These are phyloP conservation scores for Annona cherimola DNA, from an alignment of 164 flowering plant genomes.

Conservation along the genomic window DNA sequence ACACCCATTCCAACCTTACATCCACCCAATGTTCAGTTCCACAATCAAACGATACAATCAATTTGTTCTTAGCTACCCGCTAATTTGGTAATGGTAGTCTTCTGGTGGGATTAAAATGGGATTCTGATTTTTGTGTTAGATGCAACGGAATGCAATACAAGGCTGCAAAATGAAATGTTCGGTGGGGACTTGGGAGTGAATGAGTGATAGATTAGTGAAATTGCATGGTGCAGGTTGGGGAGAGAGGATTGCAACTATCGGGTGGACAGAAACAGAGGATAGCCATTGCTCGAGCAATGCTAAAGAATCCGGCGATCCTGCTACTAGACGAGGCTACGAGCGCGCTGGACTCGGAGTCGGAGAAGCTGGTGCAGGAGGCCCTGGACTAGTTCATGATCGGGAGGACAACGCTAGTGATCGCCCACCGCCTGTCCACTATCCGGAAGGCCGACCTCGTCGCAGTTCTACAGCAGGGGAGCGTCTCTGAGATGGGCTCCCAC, in stretches of 20 bases:
- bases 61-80: too few relatives aligned
- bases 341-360: conserved; percentile 93
- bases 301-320: conserved; percentile 92
- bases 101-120: too few relatives aligned
- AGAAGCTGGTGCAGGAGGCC: conserved; percentile 93
- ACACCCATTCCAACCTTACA: too few relatives aligned
- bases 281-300: conserved; percentile 97
- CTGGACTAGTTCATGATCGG: conserved; percentile 97
- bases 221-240: conserved; percentile 74
- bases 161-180: too few relatives aligned
- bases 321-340: conserved; percentile 98
- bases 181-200: too few relatives aligned
- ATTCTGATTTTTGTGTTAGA: too few relatives aligned
- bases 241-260: conserved; percentile 92
- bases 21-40: too few relatives aligned
- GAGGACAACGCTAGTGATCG: conserved; percentile 91
- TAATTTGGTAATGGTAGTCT: too few relatives aligned
- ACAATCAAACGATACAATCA: too few relatives aligned
- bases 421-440: conserved; percentile 95
- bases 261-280: conserved; percentile 99
- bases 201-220: neutral
- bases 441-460: conserved; percentile 95
- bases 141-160: too few relatives aligned
- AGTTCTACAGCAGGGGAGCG: conserved; percentile 86
- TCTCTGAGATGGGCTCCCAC: conserved; percentile 84